A percentile compares a stretch with the other conserved stretches of the same genome.
phyloP scores from a whole-genome alignment of 768 basidiomycete genomes.

The Leccinum obscurum region DNA sequence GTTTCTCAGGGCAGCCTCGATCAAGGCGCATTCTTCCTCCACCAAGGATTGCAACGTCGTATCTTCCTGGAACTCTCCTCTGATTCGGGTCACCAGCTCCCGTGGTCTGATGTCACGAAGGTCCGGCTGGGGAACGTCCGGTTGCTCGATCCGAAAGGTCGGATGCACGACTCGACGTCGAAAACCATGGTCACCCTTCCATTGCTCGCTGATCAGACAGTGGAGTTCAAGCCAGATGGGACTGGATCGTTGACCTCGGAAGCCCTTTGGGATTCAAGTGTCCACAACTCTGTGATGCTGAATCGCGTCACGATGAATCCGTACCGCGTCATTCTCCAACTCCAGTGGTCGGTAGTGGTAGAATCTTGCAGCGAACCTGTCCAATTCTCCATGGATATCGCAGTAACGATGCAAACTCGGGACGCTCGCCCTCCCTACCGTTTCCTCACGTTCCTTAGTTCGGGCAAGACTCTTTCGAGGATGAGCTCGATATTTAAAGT shows the following conservation, averaged over 20 bases:
- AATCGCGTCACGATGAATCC: slow-evolving; percentile 80
- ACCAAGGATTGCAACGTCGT: slow-evolving; percentile 91
- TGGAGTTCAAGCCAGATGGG: slow-evolving; percentile 84
- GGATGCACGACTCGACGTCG: slow-evolving; percentile 75
- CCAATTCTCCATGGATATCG: slow-evolving; percentile 86
- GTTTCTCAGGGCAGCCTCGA: slow-evolving; percentile 73
- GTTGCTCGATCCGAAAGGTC: slow-evolving; percentile 80
- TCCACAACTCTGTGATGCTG: slow-evolving; percentile 82
- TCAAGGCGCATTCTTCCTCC: slow-evolving; percentile 82
- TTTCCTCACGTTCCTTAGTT: slow-evolving; percentile 73
- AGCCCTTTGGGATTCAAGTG: slow-evolving; percentile 90
- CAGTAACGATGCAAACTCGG: slow-evolving; percentile 78
- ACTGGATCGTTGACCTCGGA: slow-evolving; percentile 68
- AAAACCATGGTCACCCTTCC: slow-evolving; percentile 72
- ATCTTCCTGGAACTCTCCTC: slow-evolving; percentile 76
- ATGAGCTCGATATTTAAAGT: slow-evolving; percentile 85
- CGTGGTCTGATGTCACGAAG: slow-evolving; percentile 79
- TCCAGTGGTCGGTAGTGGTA: slow-evolving; percentile 78
- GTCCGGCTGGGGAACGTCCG: slow-evolving; percentile 83
- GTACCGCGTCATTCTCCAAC: slow-evolving; percentile 77
- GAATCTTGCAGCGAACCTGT: slow-evolving; percentile 83
- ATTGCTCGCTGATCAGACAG: slow-evolving; percentile 65
- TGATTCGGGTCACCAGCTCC: slow-evolving; percentile 86
- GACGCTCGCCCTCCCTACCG: slow-evolving; percentile 84
- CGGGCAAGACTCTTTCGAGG: slow-evolving; percentile 74